Evolutionary conservation across 208 protist genomes (phyloP).

Genomic region (Balamuthia mandrillaris): DNA sequence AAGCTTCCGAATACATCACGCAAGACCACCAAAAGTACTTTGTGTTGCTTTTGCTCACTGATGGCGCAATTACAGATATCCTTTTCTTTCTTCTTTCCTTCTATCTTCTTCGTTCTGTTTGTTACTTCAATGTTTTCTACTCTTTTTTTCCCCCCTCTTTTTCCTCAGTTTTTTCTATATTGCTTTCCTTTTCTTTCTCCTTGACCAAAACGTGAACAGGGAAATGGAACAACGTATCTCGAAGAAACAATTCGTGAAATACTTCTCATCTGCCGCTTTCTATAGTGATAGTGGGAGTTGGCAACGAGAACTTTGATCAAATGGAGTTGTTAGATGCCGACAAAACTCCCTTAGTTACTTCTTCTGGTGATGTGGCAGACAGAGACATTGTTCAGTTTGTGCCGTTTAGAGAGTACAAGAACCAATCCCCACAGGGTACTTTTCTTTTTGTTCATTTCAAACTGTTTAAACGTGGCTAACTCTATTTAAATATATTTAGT

Average conservation of each 20-base stretch:
- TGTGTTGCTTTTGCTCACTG: not conserved
- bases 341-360: not conserved
- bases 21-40: conserved; percentile 22
- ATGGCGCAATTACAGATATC: conserved; percentile 14
- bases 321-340: conserved; percentile 36
- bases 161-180: too few species aligned
- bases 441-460: too few species aligned
- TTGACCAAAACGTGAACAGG: too few species aligned
- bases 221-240: too few species aligned
- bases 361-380: not conserved
- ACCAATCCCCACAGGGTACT: too few species aligned
- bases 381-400: conserved; percentile 79
- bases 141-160: not conserved
- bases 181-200: not conserved
- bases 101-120: too few species aligned
- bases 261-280: not conserved
- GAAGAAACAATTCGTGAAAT: too few species aligned
- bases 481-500: too few species aligned
- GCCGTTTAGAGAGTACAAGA: conserved; percentile 66
- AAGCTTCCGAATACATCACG: not conserved
- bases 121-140: not conserved
- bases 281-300: conserved; percentile 30
- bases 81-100: too few species aligned
- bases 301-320: not conserved
- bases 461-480: too few species aligned